These are phyloP conservation scores for Phytopythium aichiense DNA, from an alignment of 352 stramenopile species.

Conservation along the genomic window DNA sequence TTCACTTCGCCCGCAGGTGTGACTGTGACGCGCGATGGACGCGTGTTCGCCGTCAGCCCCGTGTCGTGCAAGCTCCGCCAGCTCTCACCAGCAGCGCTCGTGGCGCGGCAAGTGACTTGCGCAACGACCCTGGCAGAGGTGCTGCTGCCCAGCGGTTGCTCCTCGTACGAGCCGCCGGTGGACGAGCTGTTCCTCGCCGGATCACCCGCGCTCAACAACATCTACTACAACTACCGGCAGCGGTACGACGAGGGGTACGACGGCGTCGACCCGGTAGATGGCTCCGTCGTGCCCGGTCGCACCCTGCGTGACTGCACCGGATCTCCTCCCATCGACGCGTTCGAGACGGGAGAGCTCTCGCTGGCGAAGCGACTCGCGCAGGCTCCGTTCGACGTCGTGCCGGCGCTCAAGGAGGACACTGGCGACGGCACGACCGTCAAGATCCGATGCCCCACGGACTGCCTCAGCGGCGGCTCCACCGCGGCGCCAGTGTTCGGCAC, in stretches of 20 bases:
- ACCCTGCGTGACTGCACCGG: constrained; percentile 91
- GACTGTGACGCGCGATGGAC: constrained; percentile 81
- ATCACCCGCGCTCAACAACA: constrained; percentile 82
- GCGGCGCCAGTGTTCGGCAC: constrained; percentile 53
- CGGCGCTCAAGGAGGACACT: constrained; percentile 72
- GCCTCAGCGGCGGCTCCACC: constrained; percentile 14
- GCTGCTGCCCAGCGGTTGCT: constrained; percentile 90
- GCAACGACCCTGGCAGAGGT: constrained; percentile 77
- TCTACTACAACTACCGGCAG: constrained; percentile 91
- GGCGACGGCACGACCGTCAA: constrained; percentile 89
- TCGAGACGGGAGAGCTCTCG: constrained; percentile 69
- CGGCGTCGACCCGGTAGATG: constrained; percentile 32
- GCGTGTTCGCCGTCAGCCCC: constrained; percentile 90
- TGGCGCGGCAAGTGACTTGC: constrained; percentile 74
- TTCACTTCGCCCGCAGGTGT: constrained; percentile 89
- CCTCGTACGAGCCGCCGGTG: constrained; percentile 91
- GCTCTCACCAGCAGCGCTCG: constrained; percentile 62
- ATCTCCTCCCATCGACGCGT: constrained; percentile 74
- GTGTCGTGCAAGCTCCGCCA: constrained; percentile 87
- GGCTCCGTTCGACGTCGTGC: constrained; percentile 15
- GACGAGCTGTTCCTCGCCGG: constrained; percentile 83
- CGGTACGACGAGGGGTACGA: constrained; percentile 15
- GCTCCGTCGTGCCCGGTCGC: constrained; percentile 47
- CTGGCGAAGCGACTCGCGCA: constrained; percentile 25
- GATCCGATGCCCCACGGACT: constrained; percentile 67